phyloP scores from a whole-genome alignment of 129 eudicot genomes.

The Heracleum sosnowskyi region DNA sequence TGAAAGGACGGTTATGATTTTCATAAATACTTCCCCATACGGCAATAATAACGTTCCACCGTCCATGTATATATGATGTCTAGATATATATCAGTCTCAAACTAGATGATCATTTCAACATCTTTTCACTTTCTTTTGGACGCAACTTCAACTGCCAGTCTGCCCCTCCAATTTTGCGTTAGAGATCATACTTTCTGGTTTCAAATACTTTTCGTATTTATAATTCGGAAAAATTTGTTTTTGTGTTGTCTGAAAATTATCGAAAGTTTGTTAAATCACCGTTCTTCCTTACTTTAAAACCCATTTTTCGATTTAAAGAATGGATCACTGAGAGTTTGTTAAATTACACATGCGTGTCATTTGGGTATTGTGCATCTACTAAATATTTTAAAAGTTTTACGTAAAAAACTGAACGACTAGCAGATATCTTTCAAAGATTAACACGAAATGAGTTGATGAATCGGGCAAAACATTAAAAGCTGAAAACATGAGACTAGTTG shows the following conservation, averaged over 20 bases:
- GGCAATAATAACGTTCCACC: background rate
- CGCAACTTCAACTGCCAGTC: background rate
- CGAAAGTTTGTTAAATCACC: no score
- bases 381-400: no score
- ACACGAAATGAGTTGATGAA: background rate
- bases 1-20: background rate
- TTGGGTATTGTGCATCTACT: no score
- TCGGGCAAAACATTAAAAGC: no score
- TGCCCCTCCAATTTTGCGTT: background rate
- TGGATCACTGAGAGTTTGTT: no score
- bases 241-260: no score
- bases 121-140: background rate
- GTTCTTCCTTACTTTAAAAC: no score
- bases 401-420: no score
- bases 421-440: background rate
- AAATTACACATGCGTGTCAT: no score
- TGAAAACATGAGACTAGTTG: no score
- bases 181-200: background rate
- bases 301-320: no score
- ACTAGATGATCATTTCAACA: background rate
- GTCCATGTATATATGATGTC: background rate
- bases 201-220: background rate
- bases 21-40: constrained; percentile 5
- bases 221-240: no score
- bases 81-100: background rate